Conservation (phyloP, 2,329 filamentous ascomycete species). For the Amphichorda felina region DNA sequence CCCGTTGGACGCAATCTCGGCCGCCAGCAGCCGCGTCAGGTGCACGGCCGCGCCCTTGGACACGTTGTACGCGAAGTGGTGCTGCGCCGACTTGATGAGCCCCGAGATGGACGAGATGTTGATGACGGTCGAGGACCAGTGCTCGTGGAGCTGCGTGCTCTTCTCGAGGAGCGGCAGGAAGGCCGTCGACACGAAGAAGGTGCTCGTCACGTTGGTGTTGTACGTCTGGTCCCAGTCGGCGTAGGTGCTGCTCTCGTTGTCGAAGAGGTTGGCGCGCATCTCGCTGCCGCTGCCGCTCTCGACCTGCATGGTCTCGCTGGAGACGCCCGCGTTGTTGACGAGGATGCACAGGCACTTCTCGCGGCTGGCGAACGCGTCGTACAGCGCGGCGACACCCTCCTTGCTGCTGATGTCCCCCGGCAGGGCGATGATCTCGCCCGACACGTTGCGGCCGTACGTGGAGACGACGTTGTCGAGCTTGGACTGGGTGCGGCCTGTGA, state of each 20-base stretch:
- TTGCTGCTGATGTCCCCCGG: conserved; percentile 52
- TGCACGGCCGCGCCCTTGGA: conserved; percentile 55
- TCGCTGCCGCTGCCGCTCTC: conserved; percentile 38
- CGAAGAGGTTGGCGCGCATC: conserved; percentile 53
- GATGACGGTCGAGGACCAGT: conserved; percentile 48
- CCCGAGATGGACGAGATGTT: conserved; percentile 60
- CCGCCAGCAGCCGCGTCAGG: conserved; percentile 50
- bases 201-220: conserved; percentile 62
- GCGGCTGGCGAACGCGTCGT: conserved; percentile 39
- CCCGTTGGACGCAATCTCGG: conserved; percentile 43
- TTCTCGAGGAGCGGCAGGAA: conserved; percentile 51
- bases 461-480: conserved; percentile 49
- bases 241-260: conserved; percentile 42
- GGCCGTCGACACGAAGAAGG: conserved; percentile 53
- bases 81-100: conserved; percentile 47
- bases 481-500: conserved; percentile 51
- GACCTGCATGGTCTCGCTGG: conserved; percentile 38
- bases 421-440: conserved; percentile 47
- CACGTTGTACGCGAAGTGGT: conserved; percentile 54
- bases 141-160: conserved; percentile 24
- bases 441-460: conserved; percentile 39
- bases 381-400: conserved; percentile 43
- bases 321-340: conserved; percentile 57
- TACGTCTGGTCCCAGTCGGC: conserved; percentile 64
- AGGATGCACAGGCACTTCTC: conserved; percentile 52